Base-by-base conservation (phyloP, 2,329 filamentous ascomycete genomes). In the Myriosclerotinia scirpicola region DNA sequence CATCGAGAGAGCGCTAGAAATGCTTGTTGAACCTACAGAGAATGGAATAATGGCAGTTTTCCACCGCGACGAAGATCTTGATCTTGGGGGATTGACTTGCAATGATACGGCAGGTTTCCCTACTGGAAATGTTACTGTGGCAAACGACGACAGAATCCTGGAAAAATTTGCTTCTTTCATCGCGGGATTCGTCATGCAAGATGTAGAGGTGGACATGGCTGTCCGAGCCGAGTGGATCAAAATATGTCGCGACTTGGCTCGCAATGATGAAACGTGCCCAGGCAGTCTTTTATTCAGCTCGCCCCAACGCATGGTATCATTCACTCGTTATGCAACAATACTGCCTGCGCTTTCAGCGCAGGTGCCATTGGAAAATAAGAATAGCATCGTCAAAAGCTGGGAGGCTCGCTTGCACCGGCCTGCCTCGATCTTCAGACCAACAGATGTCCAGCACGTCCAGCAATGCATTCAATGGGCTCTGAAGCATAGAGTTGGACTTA, bases 381-480 rank as follows among this genome's bases (percentile, higher is more conserved):
- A 72, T 36, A 76, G 46, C 68, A 69, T 40, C 8, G 71, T 87
- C 26, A 87, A 87, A 75, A 87, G 82, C 68, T 69, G 79, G 8
- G 79, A 87, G 69, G 85, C 84, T 70, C 76, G 78, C 22, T 72
- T 77, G 12, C 78, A 79, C 65, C 75, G 63, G n/a, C 79, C 83
- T 0, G 80, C 84, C 8, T 69, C 77, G 0, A 75, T 84, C 40
- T 46, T 83, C 15, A 77, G 75, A 67, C 86, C 86, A 12, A 81
- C 74, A 64, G 72, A 80, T 1, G 56, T 85, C 34, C 44, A 20
- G 48, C 80, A 87, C 0, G 71, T 89, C 52, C 85, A 86, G 71
- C 56, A 79, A 4, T 88, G 85, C 69, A 81, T 88, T 62, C 73
- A 52, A 72, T 89, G 85, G 86, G 85, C 85, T 70, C 46, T 84